Evolutionary conservation across 768 basidiomycete genomes (phyloP).

Genomic region (Pulveroboletus sp.): DNA sequence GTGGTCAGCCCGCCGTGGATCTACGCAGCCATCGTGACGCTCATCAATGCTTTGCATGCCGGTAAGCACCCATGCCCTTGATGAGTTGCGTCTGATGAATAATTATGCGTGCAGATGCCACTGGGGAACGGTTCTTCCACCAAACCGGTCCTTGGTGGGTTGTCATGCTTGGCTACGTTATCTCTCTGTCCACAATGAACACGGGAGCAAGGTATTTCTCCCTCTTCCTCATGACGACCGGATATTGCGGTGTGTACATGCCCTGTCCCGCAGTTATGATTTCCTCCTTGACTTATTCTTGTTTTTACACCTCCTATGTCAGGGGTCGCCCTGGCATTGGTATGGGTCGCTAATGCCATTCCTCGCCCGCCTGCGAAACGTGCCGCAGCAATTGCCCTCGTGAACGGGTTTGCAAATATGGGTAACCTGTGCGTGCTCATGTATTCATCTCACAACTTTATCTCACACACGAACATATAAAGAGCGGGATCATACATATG

Average conservation of each 20-base stretch:
- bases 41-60: slow-evolving; percentile 56
- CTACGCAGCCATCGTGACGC: slow-evolving; percentile 46
- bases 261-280: not conserved
- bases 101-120: slow-evolving; percentile 37
- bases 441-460: not conserved
- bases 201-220: slow-evolving; percentile 56
- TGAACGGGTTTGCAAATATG: slow-evolving; percentile 56
- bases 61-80: slow-evolving; percentile 26
- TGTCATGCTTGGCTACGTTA: slow-evolving; percentile 58
- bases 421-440: slow-evolving; percentile 48
- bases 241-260: slow-evolving; percentile 39
- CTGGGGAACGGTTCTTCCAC: slow-evolving; percentile 66
- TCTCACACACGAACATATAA: not conserved
- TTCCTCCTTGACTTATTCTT: not conserved
- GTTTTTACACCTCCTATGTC: not conserved
- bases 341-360: slow-evolving; percentile 61
- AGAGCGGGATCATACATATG: slow-evolving; percentile 63
- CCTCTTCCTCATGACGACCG: slow-evolving; percentile 60
- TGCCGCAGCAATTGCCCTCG: slow-evolving; percentile 56
- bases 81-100: not conserved
- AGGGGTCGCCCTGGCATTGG: slow-evolving; percentile 45
- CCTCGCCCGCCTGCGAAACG: slow-evolving; percentile 56
- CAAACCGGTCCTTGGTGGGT: slow-evolving; percentile 56
- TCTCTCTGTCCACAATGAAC: slow-evolving; percentile 50
- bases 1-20: slow-evolving; percentile 59